Base-by-base conservation (phyloP, 306 rosid species). In the Mucuna pruriens region DNA sequence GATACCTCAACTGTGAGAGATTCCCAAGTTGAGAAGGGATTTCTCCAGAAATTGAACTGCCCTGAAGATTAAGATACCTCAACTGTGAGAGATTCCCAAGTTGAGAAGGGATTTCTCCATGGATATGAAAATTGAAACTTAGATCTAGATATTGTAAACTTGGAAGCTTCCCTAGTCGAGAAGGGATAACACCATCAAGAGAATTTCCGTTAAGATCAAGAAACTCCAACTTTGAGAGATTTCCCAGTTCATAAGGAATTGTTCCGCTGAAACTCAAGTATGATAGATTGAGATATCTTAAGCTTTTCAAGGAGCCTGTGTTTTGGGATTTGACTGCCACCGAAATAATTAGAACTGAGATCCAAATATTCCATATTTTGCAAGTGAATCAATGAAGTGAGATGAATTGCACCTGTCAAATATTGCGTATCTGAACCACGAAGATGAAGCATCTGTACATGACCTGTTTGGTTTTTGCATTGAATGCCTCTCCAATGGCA, bases 381-480 rank as follows among this genome's bases (percentile, higher is more conserved):
- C 26, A 63, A 23, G 9, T 38, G 2, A 62, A 72, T 1, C 76
- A 79, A 57, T 72, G 31, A n/a, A 22, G 61, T 19, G 15, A 77
- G 16, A 20, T 65, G 64, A 42, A 64, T 22, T 77, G 8, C 7
- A 64, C 82, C 75, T 20, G 0, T 1, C 63, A 77, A 77, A 49
- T 0, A 13, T 3, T 63, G 22, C 0, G 3, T n/a, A n/a, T n/a
- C n/a, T n/a, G n/a, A n/a, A n/a, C n/a, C n/a, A n/a, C n/a, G 75
- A 29, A 74, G 75, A 40, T 54, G 17, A 74, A 81, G 84, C 3
- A 7, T 26, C 0, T 4, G 36, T 1, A 74, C 16, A 20, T 40
- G 76, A 65, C 76, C 70, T 0, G 70, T 74, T 81, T 74, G 6
- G 3, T 74, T 74, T 61, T 31, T 65, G 70, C 84, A 81, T n/a